Percentiles rank a stretch among this genome's conserved stretches.
Evolutionary conservation across 2,329 filamentous ascomycete genomes (phyloP).

Genomic region (Clonostachys rosea): DNA sequence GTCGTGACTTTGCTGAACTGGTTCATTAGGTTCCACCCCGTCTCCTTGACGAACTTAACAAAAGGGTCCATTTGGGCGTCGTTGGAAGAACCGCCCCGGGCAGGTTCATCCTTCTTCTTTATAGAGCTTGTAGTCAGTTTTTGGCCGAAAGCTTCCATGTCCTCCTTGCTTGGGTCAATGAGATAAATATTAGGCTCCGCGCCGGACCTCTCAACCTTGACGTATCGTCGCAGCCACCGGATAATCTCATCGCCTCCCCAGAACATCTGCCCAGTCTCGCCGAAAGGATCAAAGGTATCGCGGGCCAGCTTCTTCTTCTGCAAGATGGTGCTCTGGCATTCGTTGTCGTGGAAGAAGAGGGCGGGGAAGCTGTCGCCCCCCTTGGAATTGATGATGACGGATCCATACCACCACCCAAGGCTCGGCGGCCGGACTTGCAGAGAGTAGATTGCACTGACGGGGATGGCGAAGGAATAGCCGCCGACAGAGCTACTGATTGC

Average conservation of each 20-base stretch:
- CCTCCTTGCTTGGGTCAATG: slow-evolving; percentile 80
- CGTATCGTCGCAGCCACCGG: slow-evolving; percentile 82
- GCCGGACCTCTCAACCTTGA: slow-evolving; percentile 74
- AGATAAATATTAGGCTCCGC: slow-evolving; percentile 90
- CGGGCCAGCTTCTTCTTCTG: slow-evolving; percentile 83
- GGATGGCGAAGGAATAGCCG: slow-evolving; percentile 86
- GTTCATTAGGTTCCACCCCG: slow-evolving; percentile 93
- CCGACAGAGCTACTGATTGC: slow-evolving; percentile 67
- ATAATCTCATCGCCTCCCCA: slow-evolving; percentile 97
- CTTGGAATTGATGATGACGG: slow-evolving; percentile 85
- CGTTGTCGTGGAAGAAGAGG: slow-evolving; percentile 94
- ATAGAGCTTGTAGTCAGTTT: slow-evolving; percentile 42
- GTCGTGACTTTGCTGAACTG: slow-evolving; percentile 97
- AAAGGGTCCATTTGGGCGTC: slow-evolving; percentile 88
- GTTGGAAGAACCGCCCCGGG: not conserved
- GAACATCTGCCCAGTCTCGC: slow-evolving; percentile 80
- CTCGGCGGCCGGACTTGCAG: slow-evolving; percentile 87
- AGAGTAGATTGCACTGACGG: slow-evolving; percentile 85
- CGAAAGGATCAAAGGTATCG: slow-evolving; percentile 88
- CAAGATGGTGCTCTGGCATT: slow-evolving; percentile 91
- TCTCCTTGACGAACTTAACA: slow-evolving; percentile 89
- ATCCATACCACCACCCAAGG: slow-evolving; percentile 97
- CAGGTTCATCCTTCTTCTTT: slow-evolving; percentile 20
- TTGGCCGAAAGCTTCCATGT: slow-evolving; percentile 74
- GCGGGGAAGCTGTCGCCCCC: slow-evolving; percentile 92